phyloP scores from a whole-genome alignment of 345 rosid genomes.

The Gynandropsis gynandra region DNA sequence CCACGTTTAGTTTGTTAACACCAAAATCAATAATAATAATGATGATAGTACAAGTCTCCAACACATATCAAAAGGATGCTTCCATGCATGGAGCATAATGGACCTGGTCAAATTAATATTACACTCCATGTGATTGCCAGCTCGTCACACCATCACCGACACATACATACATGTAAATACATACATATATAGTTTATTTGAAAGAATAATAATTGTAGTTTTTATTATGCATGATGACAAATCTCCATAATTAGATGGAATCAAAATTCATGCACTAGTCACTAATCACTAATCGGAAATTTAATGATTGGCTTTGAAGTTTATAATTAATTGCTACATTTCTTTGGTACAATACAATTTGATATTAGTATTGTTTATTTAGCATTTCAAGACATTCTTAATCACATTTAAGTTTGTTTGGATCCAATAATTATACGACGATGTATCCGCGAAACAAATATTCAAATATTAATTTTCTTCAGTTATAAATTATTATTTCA shows the following conservation, averaged over 20 bases:
- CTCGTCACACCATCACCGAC: conserved; percentile 27
- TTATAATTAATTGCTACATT: conserved; percentile 2
- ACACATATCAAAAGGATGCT: too few species aligned
- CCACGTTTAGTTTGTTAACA: too few species aligned
- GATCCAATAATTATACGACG: too few species aligned
- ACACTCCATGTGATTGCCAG: conserved; percentile 69
- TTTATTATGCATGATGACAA: conserved; percentile 1
- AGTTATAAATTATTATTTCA: too few species aligned
- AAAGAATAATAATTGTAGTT: not conserved
- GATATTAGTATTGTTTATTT: not conserved
- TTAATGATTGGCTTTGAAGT: conserved; percentile 20
- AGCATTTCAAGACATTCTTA: conserved; percentile 21
- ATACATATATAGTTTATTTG: too few species aligned
- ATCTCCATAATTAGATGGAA: conserved; percentile 15
- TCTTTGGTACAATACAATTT: conserved; percentile 6
- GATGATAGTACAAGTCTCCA: too few species aligned
- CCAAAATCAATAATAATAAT: too few species aligned
- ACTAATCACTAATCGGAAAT: too few species aligned
- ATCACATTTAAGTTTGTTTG: conserved; percentile 7
- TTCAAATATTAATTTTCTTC: too few species aligned
- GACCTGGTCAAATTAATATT: conserved; percentile 25
- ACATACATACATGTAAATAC: conserved; percentile 15
- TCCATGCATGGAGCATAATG: conserved; percentile 10
- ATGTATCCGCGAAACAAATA: too few species aligned
- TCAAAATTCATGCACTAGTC: conserved; percentile 17